phyloP scores from a whole-genome alignment of 805 yeast species.

The Dipodascus albidus region DNA sequence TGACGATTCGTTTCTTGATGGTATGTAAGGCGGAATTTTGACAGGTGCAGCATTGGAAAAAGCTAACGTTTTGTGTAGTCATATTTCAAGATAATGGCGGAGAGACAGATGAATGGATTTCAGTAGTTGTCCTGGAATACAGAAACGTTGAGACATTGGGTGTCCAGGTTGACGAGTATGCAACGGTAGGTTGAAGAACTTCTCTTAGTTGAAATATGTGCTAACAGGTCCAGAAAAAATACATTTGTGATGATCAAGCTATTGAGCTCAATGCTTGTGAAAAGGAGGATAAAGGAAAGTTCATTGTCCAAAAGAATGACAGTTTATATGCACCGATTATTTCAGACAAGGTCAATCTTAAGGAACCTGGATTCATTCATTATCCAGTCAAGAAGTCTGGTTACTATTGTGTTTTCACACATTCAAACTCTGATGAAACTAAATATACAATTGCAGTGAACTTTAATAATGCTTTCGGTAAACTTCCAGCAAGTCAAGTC shows the following conservation, averaged over 20 bases:
- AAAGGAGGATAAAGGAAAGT: conserved; percentile 43
- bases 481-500: conserved; percentile 78
- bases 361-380: conserved; percentile 48
- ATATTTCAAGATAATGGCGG: conserved; percentile 2
- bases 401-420: conserved; percentile 81
- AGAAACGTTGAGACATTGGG: conserved; percentile 67
- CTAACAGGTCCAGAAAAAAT: conserved; percentile 29
- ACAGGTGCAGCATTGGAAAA: too few relatives aligned
- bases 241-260: conserved; percentile 67
- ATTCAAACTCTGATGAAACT: conserved; percentile 23
- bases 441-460: conserved; percentile 57
- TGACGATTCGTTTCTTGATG: conserved; percentile 49
- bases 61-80: conserved; percentile 21
- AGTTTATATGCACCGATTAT: conserved; percentile 41
- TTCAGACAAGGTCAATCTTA: conserved; percentile 41
- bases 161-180: conserved; percentile 21
- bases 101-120: conserved; percentile 35
- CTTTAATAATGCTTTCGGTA: conserved; percentile 88
- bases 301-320: conserved; percentile 40
- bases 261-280: conserved; percentile 46
- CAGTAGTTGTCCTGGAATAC: conserved; percentile 75
- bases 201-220: background rate
- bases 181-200: background rate
- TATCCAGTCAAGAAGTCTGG: conserved; percentile 71
- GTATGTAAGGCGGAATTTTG: conserved; percentile 14